A percentile compares a stretch with the other conserved stretches of the same genome.
Evolutionary conservation across 2,329 filamentous ascomycete genomes (phyloP).

Genomic region (Teratosphaeria viscida): DNA sequence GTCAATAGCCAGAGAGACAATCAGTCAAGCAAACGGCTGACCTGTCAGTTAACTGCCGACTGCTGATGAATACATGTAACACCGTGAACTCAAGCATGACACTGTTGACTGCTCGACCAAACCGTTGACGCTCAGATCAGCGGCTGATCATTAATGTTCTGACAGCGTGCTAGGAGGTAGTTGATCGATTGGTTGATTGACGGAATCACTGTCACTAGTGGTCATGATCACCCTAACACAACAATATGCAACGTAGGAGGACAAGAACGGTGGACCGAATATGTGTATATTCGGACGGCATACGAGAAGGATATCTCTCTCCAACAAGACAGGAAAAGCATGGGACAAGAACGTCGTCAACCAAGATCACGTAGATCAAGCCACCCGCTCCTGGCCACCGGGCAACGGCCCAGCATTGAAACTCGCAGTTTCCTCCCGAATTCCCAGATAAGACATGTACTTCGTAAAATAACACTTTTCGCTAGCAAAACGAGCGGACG

Average conservation of each 20-base stretch:
- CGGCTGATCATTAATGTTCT: no score
- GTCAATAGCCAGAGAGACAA: not conserved
- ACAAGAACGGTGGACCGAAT: not conserved
- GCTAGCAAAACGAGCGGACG: conserved; percentile 15
- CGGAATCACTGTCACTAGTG: not conserved
- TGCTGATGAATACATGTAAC: no score
- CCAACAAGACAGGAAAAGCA: not conserved
- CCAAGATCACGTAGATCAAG: not conserved
- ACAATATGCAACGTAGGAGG: no score
- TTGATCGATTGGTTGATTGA: no score
- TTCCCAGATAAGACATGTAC: conserved; percentile 1
- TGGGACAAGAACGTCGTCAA: not conserved
- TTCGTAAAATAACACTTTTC: conserved; percentile 7
- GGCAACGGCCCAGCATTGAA: not conserved
- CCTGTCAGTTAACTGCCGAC: no score
- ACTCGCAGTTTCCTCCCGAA: not conserved
- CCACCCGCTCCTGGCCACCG: not conserved
- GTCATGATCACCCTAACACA: not conserved
- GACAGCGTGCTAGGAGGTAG: no score
- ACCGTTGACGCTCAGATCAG: no score
- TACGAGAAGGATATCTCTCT: not conserved
- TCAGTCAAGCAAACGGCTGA: no score
- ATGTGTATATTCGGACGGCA: not conserved
- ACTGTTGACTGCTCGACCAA: no score
- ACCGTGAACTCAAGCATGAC: no score